Conservation (phyloP, 2,329 filamentous ascomycete species). For the Gaeumannomyces tritici region DNA sequence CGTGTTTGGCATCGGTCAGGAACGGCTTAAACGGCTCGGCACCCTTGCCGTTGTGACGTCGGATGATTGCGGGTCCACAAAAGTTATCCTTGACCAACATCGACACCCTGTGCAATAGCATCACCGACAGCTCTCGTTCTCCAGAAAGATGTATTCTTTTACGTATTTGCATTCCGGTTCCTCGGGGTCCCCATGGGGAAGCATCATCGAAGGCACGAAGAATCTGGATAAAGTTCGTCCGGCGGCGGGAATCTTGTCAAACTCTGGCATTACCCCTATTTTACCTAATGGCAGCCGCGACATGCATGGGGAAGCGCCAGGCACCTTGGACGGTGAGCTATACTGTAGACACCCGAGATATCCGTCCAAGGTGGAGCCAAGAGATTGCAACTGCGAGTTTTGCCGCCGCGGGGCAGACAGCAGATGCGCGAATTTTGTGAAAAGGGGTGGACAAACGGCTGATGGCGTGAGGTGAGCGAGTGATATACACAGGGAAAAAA, state of each 20-base stretch:
- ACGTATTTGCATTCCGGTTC: not conserved
- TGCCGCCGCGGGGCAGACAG: not conserved
- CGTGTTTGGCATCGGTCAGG: not conserved
- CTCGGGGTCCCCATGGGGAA: not conserved
- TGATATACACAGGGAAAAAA: not conserved
- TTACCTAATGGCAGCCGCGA: not conserved
- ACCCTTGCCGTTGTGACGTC: not conserved
- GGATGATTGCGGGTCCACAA: not conserved
- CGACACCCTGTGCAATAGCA: not conserved
- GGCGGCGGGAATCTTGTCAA: not conserved
- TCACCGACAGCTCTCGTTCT: not conserved
- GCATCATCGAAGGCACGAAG: not conserved
- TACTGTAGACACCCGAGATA: not conserved
- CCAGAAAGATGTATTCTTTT: not conserved
- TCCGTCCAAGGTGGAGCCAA: not conserved
- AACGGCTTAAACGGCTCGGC: not conserved
- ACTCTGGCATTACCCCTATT: not conserved
- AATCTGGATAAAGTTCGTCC: not conserved
- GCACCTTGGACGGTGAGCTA: not conserved
- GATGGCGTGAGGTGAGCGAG: not conserved
- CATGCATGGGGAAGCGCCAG: not conserved
- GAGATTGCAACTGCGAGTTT: not conserved
- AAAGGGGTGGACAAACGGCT: not conserved
- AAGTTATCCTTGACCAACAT: not conserved
- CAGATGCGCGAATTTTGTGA: not conserved